Conservation (phyloP, 306 rosid species). For the Abrus precatorius region DNA sequence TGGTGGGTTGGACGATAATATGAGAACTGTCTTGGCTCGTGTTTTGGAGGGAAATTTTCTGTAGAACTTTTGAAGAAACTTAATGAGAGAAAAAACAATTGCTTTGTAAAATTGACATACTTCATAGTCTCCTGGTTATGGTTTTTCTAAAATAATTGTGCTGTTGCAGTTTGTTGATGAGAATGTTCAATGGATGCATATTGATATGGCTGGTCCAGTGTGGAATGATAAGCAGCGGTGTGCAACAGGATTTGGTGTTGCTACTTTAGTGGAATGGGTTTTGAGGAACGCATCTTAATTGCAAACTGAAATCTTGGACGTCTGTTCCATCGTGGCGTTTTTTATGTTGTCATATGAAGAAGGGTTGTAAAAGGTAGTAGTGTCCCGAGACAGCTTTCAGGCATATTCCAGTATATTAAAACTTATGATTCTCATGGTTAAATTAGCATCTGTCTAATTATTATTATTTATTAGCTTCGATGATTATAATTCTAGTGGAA, state of each 20-base stretch:
- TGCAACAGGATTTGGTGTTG: slow-evolving; percentile 87
- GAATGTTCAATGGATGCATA: slow-evolving; percentile 94
- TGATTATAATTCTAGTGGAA: background rate
- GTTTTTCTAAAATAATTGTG: slow-evolving; percentile 39
- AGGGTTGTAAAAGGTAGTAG: background rate
- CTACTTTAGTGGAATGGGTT: slow-evolving; percentile 93
- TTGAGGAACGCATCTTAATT: slow-evolving; percentile 71
- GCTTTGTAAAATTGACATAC: slow-evolving; percentile 4
- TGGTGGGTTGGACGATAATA: slow-evolving; percentile 12
- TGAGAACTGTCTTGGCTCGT: background rate
- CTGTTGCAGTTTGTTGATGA: slow-evolving; percentile 91
- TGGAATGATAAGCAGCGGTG: slow-evolving; percentile 76
- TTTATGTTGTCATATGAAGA: background rate
- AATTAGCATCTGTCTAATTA: background rate
- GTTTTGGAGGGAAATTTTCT: background rate
- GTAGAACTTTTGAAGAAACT: background rate
- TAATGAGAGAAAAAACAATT: background rate
- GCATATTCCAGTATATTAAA: slow-evolving; percentile 9
- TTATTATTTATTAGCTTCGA: background rate
- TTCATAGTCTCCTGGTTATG: background rate
- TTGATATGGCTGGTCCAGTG: slow-evolving; percentile 92
- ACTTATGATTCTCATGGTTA: background rate
- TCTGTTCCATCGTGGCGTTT: slow-evolving; percentile 9
- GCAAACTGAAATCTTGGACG: slow-evolving; percentile 7
- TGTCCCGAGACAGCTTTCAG: background rate